phyloP scores from a whole-genome alignment of 2,329 filamentous ascomycete genomes.

The Nectriaceae sp. region DNA sequence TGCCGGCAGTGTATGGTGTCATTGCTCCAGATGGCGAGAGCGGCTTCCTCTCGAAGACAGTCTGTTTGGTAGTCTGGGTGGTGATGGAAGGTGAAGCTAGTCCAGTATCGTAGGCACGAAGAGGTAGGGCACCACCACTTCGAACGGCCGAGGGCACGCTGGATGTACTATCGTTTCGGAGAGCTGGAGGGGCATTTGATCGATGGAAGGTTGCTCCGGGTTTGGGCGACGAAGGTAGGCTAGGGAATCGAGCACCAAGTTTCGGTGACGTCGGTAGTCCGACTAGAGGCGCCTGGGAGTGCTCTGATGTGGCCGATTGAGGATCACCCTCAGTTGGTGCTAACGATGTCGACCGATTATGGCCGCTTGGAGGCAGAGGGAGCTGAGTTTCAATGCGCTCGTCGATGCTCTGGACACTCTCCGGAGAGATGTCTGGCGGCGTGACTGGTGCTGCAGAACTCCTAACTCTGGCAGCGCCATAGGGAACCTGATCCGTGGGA shows the following conservation, averaged over 20 bases:
- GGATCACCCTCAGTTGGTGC: conserved; percentile 48
- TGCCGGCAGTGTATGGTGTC: conserved; percentile 63
- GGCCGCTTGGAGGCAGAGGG: conserved; percentile 20
- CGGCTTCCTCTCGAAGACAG: conserved; percentile 61
- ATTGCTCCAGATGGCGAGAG: conserved; percentile 58
- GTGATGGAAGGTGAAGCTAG: conserved; percentile 51
- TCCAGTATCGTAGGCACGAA: conserved; percentile 63
- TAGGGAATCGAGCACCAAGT: conserved; percentile 34
- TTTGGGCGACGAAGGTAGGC: conserved; percentile 45
- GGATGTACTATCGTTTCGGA: conserved; percentile 58
- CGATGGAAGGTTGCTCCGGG: conserved; percentile 53
- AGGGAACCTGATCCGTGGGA: conserved; percentile 48
- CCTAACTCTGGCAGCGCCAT: conserved; percentile 28
- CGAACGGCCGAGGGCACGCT: conserved; percentile 59
- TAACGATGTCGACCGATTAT: conserved; percentile 41
- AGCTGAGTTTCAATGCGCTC: conserved; percentile 52
- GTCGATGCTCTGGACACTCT: conserved; percentile 52
- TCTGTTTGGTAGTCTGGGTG: conserved; percentile 59
- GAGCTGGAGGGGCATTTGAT: conserved; percentile 51
- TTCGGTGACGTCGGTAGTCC: conserved; percentile 51
- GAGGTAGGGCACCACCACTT: conserved; percentile 57
- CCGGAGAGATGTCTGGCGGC: conserved; percentile 41
- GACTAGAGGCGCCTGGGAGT: conserved; percentile 52
- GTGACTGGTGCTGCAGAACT: conserved; percentile 23
- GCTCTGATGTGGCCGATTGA: conserved; percentile 53